Base-by-base conservation (phyloP, 306 rosid species). In the Trifolium repens region DNA sequence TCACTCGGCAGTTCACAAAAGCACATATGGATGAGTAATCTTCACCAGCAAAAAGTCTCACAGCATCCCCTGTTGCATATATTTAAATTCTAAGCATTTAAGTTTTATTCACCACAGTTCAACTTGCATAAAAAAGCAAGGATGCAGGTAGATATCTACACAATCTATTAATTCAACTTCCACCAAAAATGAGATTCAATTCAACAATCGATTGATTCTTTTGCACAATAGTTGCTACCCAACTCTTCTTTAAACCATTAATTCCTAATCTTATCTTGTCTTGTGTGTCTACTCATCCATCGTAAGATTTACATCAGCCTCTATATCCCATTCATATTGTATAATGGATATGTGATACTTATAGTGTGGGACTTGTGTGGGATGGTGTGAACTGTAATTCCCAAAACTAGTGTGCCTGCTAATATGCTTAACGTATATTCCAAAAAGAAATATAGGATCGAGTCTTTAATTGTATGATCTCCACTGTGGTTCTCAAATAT, bases 1-100 rank as follows among this genome's bases (percentile, higher is more conserved):
- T 91, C 79, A 91, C 86, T 80, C 97, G 85, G 85, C 76, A 88
- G 82, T 90, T 86, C 78, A 87, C 98, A 77, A 90, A 80, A 78
- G 96, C 93, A 74, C 82, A 78, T 7, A 64, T 67, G 58, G 82
- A 83, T 43, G 82, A 79, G 83, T 90, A 94, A 74, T 90, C 89
- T 73, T 44, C 76, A 73, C 97, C 96, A n/a, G 93, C 90, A 81
- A 94, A 87, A 44, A 94, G 83, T 75, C 87, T 82, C 80, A 82
- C 76, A 12, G 77, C 75, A 79, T 86, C 86, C 71, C 98, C 98
- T 94, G 92, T 81, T 68, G 67, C 85, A 82, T 42, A 69, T 43
- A 53, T 78, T 83, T 71, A 54, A 70, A 67, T 15, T 61, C 44
- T 15, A 57, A 35, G 15, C 60, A 68, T 78, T 78, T 52, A 58